Base-by-base conservation (phyloP, 2,329 filamentous ascomycete genomes). In the Trichophyton rubrum region DNA sequence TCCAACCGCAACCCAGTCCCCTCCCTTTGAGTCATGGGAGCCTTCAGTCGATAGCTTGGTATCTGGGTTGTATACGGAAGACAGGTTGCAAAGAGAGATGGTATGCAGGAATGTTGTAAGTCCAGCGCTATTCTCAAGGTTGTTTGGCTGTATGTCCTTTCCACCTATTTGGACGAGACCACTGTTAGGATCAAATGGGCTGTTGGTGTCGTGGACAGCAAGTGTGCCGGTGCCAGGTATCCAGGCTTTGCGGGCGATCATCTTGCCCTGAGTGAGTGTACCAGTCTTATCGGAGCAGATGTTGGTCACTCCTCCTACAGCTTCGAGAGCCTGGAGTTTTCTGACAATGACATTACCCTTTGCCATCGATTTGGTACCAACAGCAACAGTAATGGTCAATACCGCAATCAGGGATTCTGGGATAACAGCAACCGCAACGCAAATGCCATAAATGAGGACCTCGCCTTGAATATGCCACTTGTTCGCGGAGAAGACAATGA, bases 401-500 rank as follows among this genome's bases (percentile, higher is more conserved):
- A 85, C 82, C 1, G 82, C 81, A 55, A 84, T 81, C 20, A 85
- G 74, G 2, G 79, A 79, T 7, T 79, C 80, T 0, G 81, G 81
- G 64, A 83, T 81, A 74, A 82, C 81, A 5, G 76, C 78, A 3
- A 82, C 69, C 30, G 74, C 76, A 3, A 75, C 77, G 11, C 78
- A 79, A 22, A 82, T 79, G 11, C 79, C 80, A 63, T 83, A 82
- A 62, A 82, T 83, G 65, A 84, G 79, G 60, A 84, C 80, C 63
- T 84, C 80, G 45, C 78, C 73, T 51, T 73, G 67, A 15, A 71
- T 67, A 27, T 72, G 65, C 67, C 81, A 82, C 2, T 75, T 67
- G 71, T 83, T 85, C 64, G 83, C 82, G n/a, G 77, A 83, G 33
- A 86, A 77, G 20, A 85, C 83, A 66, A 86, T 82, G 65, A 87